Percentiles rank a stretch among this genome's conserved stretches.
Evolutionary conservation across 2,329 filamentous ascomycete genomes (phyloP).

Genomic region (Hymenoscyphus linearis): DNA sequence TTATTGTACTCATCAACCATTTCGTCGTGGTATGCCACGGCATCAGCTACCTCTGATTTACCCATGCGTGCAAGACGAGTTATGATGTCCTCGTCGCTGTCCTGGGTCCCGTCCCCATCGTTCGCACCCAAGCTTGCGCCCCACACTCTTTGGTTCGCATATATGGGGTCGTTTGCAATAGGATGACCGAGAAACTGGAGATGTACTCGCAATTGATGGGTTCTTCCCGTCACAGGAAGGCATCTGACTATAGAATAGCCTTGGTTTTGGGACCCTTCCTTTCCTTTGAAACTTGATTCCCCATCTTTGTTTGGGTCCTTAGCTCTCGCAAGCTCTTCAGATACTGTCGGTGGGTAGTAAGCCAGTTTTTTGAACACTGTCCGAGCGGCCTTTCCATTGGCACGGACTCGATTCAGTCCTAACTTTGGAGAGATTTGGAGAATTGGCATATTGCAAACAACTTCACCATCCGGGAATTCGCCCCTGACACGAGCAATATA

Average conservation of each 20-base stretch:
- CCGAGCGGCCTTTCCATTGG: conserved; percentile 81
- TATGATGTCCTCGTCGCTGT: conserved; percentile 86
- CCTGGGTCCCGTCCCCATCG: conserved; percentile 59
- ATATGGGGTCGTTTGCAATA: conserved; percentile 96
- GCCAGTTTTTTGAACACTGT: conserved; percentile 70
- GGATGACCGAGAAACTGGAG: conserved; percentile 91
- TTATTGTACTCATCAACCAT: conserved; percentile 89
- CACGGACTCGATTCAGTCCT: conserved; percentile 88
- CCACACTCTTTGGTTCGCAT: conserved; percentile 90
- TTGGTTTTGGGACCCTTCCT: conserved; percentile 39
- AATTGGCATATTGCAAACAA: conserved; percentile 90
- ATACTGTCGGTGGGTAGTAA: conserved; percentile 11
- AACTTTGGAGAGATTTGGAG: conserved; percentile 92
- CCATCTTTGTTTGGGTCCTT: conserved; percentile 32
- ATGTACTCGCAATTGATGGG: conserved; percentile 92
- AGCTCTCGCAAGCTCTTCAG: conserved; percentile 36
- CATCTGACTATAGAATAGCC: conserved; percentile 96
- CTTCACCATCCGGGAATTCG: conserved; percentile 83
- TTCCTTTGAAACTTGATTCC: conserved; percentile 3
- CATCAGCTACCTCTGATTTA: conserved; percentile 86
- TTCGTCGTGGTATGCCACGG: conserved; percentile 88
- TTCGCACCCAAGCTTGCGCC: conserved; percentile 69
- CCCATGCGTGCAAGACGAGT: conserved; percentile 82
- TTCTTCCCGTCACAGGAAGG: conserved; percentile 85
- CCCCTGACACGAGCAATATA: conserved; percentile 90